Evolutionary conservation across 1,139 yeast genomes (phyloP).

Genomic region (Magnusiomyces sp.): DNA sequence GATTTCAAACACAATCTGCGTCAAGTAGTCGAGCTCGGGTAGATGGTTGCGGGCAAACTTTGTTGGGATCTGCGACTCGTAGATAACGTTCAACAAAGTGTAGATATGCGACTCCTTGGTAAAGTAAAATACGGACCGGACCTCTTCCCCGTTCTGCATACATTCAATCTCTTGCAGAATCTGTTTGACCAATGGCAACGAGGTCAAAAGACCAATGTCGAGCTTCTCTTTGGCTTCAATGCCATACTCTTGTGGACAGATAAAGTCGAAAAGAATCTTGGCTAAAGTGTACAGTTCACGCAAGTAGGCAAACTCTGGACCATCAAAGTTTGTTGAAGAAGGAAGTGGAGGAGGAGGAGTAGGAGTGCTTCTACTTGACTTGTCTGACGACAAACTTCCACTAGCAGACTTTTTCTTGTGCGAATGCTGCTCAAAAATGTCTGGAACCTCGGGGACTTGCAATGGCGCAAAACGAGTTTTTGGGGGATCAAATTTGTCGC

Average conservation of each 20-base stretch:
- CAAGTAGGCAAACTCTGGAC: constrained; percentile 66
- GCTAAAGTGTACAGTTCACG: constrained; percentile 85
- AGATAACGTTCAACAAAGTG: constrained; percentile 80
- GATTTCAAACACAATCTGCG: constrained; percentile 89
- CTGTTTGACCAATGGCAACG: constrained; percentile 88
- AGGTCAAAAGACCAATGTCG: constrained; percentile 90
- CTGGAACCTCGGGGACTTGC: constrained; percentile 1
- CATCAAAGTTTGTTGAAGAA: constrained; percentile 49
- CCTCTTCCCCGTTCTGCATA: constrained; percentile 60
- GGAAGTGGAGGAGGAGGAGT: background rate
- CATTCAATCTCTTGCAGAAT: constrained; percentile 71
- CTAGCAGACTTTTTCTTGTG: background rate
- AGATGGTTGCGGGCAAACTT: constrained; percentile 88
- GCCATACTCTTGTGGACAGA: constrained; percentile 98
- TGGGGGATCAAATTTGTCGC: constrained; percentile 22
- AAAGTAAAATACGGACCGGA: constrained; percentile 66
- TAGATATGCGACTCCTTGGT: constrained; percentile 97
- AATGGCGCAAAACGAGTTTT: constrained; percentile 16
- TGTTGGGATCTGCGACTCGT: constrained; percentile 92
- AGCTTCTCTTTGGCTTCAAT: constrained; percentile 91
- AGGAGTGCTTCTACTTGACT: background rate
- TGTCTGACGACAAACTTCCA: too few relatives aligned
- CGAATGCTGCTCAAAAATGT: background rate
- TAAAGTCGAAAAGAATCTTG: constrained; percentile 90
- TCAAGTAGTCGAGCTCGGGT: constrained; percentile 91